Conservation (phyloP, 768 basidiomycete species). For the Chlorophyllum brunneum region DNA sequence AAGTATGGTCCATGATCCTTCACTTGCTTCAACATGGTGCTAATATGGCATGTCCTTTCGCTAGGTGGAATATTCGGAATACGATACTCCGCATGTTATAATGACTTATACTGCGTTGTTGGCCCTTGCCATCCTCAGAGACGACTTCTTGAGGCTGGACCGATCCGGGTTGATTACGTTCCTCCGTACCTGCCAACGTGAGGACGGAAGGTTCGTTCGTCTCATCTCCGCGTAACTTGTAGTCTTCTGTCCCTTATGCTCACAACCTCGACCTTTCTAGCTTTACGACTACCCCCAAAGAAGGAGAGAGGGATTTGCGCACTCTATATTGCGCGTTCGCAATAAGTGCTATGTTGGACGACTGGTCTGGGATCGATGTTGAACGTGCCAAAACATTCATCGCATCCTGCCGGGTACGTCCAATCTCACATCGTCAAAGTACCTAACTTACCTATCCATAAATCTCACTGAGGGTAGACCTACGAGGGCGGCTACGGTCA, state of each 20-base stretch:
- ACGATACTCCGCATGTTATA: slow-evolving; percentile 79
- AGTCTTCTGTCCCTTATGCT: slow-evolving; percentile 5
- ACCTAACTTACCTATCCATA: neutral
- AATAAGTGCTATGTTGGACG: slow-evolving; percentile 71
- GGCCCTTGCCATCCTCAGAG: slow-evolving; percentile 80
- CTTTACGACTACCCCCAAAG: slow-evolving; percentile 66
- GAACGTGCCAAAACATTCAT: slow-evolving; percentile 62
- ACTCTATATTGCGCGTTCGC: slow-evolving; percentile 87
- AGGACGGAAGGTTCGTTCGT: slow-evolving; percentile 73
- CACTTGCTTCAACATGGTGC: too few species aligned
- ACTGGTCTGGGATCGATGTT: slow-evolving; percentile 74
- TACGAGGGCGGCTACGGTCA: slow-evolving; percentile 95
- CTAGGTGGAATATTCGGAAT: slow-evolving; percentile 36
- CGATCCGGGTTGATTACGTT: slow-evolving; percentile 63
- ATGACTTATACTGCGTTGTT: slow-evolving; percentile 93
- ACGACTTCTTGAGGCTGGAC: slow-evolving; percentile 73
- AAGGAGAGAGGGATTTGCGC: slow-evolving; percentile 74
- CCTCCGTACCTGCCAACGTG: slow-evolving; percentile 66
- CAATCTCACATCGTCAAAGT: neutral
- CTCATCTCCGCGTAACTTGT: neutral
- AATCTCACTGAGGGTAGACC: slow-evolving; percentile 43
- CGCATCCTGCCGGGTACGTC: slow-evolving; percentile 63
- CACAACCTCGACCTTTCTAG: slow-evolving; percentile 36
- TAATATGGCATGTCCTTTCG: neutral
- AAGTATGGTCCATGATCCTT: slow-evolving; percentile 5